These are phyloP conservation scores for Dendrobium chrysotoxum DNA, from an alignment of 106 monocot genomes.

Conservation along the genomic window DNA sequence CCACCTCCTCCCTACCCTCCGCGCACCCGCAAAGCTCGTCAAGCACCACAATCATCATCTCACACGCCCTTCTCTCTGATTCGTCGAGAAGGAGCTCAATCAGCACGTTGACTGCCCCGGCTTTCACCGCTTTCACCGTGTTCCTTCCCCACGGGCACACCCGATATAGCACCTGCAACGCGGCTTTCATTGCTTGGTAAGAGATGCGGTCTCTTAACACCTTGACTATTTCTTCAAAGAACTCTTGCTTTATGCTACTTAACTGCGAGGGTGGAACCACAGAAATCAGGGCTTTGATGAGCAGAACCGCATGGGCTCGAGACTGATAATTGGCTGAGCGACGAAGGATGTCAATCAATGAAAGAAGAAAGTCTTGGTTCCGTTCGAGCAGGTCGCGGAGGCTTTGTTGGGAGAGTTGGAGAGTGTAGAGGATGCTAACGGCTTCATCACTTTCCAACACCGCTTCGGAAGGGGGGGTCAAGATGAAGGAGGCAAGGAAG, in stretches of 20 bases:
- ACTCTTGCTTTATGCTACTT: background rate
- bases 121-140: constrained; percentile 22
- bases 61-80: constrained; percentile 31
- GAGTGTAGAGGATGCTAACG: constrained; percentile 11
- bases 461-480: background rate
- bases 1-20: constrained; percentile 37
- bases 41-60: constrained; percentile 31
- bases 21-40: constrained; percentile 35
- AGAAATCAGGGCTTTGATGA: constrained; percentile 28
- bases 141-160: constrained; percentile 29
- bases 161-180: constrained; percentile 23
- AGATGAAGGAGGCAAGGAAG: constrained; percentile 9
- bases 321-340: constrained; percentile 1
- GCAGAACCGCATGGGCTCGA: constrained; percentile 28
- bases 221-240: constrained; percentile 35
- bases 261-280: constrained; percentile 11
- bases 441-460: constrained; percentile 11
- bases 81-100: constrained; percentile 29
- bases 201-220: constrained; percentile 31
- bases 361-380: constrained; percentile 1
- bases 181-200: constrained; percentile 33
- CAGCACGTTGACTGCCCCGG: constrained; percentile 33
- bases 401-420: constrained; percentile 12
- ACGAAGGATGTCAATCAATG: constrained; percentile 4
- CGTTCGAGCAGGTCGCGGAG: background rate